Evolutionary conservation across 2,329 filamentous ascomycete genomes (phyloP), one percentile per base, ranked within the genome.

Genomic region (Acrocalymma vagum): DNA sequence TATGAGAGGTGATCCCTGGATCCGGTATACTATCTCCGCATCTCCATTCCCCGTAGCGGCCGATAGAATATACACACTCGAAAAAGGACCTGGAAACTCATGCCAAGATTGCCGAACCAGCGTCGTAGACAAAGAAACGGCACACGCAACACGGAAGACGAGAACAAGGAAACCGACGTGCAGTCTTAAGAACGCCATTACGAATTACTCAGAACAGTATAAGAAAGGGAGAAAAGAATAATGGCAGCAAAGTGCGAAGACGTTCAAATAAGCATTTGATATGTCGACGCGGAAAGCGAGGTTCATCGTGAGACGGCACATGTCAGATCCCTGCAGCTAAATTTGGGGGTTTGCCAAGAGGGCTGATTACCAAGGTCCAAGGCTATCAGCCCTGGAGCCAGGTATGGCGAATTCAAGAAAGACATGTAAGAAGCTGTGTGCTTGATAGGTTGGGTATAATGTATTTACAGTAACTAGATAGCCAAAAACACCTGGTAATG

Each of bases 101-200:
- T 52, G 43, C 61, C 61, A 61, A 27, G 61, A 65, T 47, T 67
- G 62, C 21, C 39, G 42, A 22, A 37, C 34, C 24, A 60, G 27
- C 7, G 41, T 25, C n/a, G 43, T 17, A 23, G 14, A 22, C 16
- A 15, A 18, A 15, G 29, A 29, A 23, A 17, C 15, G 3, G 38
- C 27, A 6, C 34, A 15, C 15, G 28, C 13, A n/a, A 46, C 11
- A 10, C 35, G 26, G 2, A 27, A 21, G 4, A 38, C 2, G 16
- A 29, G n/a, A 25, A 35, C 9, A 15, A 18, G 22, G 20, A 34
- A 17, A 28, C 8, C 13, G 6, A n/a, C 9, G 16, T 36, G 35
- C 26, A 29, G 2, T n/a, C n/a, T n/a, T n/a, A n/a, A 28, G 17
- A 24, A 5, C 13, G n/a, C 29, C 39, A 50, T 32, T 16, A 7